Evolutionary conservation across 164 flowering plant genomes (phyloP), one percentile per base, ranked within the genome.

Genomic region (Berberis vulgaris): DNA sequence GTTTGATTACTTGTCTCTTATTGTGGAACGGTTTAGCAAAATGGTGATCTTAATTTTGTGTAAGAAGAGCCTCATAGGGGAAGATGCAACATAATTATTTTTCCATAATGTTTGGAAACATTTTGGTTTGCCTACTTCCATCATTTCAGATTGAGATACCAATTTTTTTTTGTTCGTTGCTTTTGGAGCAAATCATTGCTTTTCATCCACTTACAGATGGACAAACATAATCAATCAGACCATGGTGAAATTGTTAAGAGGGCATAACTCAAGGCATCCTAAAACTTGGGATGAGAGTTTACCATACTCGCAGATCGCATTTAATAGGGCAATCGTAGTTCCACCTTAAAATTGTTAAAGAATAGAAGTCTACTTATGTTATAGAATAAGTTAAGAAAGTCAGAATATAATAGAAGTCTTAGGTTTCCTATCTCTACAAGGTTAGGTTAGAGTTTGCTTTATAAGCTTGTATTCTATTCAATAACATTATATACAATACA

Each of bases 251-350:
- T 26, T 62, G 1, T 49, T 49, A 7, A 5, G 55, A 39, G 56
- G 65, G 26, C 26, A 26, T 26, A 26, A 26, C 26, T 26, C 26
- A 26, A 62, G 12, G 6, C 43, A 49, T 50, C 55, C 12, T 4
- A 49, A 62, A 1, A 60, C 63, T 7, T 60, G 49, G 63, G 63
- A 60, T 60, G 63, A 60, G 2, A 60, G 63, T 45, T n/a, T 60
- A 12, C 63, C 49, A 9, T 60, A 45, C n/a, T 7, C n/a, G 1
- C 50, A 60, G 0, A 43, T 43, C 0, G 57, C 57, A 6, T 11
- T 54, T 54, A 54, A 12, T 12, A 6, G 57, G 0, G 57, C 57
- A 52, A 40, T 6, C 60, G 41, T 41, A 57, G 60, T 12, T 57
- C 44, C 60, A 57, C 43, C 1, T 4, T 2, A 2, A 40, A 57